phyloP scores from a whole-genome alignment of 2,329 filamentous ascomycete species.

The Ilyonectria robusta region DNA sequence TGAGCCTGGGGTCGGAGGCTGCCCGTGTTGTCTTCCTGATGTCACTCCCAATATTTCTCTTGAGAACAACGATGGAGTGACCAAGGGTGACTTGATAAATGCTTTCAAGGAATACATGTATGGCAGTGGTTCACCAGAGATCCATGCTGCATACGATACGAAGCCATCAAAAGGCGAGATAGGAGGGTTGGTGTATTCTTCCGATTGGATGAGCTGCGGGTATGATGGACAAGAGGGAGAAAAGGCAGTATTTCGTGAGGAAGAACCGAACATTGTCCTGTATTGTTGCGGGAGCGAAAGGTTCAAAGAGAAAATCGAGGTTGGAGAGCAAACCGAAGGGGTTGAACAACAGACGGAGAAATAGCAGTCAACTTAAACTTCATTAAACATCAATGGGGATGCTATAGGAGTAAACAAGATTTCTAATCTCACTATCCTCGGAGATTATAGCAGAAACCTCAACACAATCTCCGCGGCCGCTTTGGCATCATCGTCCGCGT shows the following conservation, averaged over 20 bases:
- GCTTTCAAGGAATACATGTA: slow-evolving; percentile 18
- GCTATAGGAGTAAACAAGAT: too few species aligned
- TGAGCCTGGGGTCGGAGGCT: background rate
- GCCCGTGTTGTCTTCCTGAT: slow-evolving; percentile 22
- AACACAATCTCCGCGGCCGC: slow-evolving; percentile 39
- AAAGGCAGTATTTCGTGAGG: background rate
- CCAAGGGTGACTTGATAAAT: slow-evolving; percentile 23
- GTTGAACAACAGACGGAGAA: too few species aligned
- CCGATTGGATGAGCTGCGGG: slow-evolving; percentile 21
- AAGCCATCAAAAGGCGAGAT: background rate
- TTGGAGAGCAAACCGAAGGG: background rate
- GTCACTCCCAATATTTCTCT: slow-evolving; percentile 19
- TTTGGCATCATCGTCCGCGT: slow-evolving; percentile 38
- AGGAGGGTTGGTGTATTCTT: slow-evolving; percentile 1
- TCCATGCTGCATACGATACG: slow-evolving; percentile 1
- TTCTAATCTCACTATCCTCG: too few species aligned
- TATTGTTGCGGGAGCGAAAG: slow-evolving; percentile 15
- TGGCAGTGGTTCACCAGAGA: slow-evolving; percentile 13
- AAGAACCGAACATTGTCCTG: slow-evolving; percentile 17
- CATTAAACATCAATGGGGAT: too few species aligned
- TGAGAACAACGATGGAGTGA: slow-evolving; percentile 20
- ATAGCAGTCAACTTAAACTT: too few species aligned
- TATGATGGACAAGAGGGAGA: background rate
- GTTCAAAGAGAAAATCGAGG: background rate
- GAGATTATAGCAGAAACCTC: slow-evolving; percentile 34